A percentile compares a stretch with the other conserved stretches of the same genome.
Conservation (phyloP, 148 eudicot genomes). For the Arbutus unedo region DNA sequence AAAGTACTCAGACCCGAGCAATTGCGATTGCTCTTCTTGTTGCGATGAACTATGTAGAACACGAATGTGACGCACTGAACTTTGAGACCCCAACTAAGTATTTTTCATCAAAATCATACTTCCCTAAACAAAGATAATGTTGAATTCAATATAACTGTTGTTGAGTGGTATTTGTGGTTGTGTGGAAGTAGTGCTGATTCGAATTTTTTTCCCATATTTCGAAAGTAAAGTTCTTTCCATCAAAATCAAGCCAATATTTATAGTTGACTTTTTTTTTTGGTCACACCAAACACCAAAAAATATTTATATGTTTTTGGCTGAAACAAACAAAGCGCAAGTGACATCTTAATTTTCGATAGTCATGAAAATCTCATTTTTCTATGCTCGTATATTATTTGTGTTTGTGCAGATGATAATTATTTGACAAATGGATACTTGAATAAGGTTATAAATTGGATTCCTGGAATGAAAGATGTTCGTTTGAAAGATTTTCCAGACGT, state of each 20-base stretch:
- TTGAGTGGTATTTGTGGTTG: no score
- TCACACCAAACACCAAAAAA: neutral
- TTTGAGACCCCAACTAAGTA: no score
- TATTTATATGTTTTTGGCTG: neutral
- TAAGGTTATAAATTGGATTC: neutral
- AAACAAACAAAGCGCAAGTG: neutral
- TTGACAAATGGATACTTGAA: constrained; percentile 6
- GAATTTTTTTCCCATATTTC: neutral
- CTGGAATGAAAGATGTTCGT: neutral
- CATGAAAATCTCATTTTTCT: neutral
- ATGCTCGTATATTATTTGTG: neutral
- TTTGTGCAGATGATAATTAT: constrained; percentile 14
- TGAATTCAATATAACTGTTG: no score
- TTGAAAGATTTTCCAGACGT: constrained; percentile 9
- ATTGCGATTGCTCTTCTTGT: no score
- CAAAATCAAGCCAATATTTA: neutral
- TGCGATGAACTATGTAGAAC: no score
- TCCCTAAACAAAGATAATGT: no score
- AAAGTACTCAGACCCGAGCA: no score
- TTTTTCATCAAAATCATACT: no score
- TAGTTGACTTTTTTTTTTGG: neutral
- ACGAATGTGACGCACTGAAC: no score
- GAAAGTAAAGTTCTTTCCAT: no score
- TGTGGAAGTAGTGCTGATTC: no score
- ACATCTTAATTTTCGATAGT: neutral